These are phyloP conservation scores for Prunus yedoensis DNA, from an alignment of 331 rosid species.

Conservation along the genomic window DNA sequence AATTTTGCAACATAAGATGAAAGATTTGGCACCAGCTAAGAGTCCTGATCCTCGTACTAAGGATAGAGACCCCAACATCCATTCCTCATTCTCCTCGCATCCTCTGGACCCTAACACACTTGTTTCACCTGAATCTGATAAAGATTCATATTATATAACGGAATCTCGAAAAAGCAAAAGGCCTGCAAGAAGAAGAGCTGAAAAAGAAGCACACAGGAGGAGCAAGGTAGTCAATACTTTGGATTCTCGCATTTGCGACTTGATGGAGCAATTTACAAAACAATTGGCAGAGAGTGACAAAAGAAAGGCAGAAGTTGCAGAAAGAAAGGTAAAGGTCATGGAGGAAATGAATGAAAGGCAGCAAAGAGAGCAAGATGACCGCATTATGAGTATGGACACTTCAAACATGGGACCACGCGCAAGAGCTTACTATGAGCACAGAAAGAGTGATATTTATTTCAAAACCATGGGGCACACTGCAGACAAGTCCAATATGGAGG, in stretches of 20 bases:
- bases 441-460: background rate
- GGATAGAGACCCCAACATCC: background rate
- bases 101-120: background rate
- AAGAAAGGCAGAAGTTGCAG: conserved; percentile 3
- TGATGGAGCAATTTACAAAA: background rate
- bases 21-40: background rate
- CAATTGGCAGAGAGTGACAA: background rate
- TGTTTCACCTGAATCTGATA: background rate
- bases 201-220: background rate
- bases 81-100: background rate
- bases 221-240: background rate
- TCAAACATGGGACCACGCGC: conserved; percentile 9
- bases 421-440: background rate
- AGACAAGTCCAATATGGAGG: background rate
- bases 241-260: background rate
- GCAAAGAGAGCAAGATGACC: conserved; percentile 10
- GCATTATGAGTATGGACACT: conserved; percentile 10
- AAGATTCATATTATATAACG: background rate
- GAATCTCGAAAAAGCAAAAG: background rate
- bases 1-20: background rate
- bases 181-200: background rate
- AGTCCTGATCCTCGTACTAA: background rate
- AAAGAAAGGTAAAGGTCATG: conserved; percentile 1
- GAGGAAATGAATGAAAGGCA: conserved; percentile 1
- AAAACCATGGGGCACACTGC: background rate